Conservation (phyloP, 495 filamentous ascomycete genomes). For the Penicillium roqueforti region DNA sequence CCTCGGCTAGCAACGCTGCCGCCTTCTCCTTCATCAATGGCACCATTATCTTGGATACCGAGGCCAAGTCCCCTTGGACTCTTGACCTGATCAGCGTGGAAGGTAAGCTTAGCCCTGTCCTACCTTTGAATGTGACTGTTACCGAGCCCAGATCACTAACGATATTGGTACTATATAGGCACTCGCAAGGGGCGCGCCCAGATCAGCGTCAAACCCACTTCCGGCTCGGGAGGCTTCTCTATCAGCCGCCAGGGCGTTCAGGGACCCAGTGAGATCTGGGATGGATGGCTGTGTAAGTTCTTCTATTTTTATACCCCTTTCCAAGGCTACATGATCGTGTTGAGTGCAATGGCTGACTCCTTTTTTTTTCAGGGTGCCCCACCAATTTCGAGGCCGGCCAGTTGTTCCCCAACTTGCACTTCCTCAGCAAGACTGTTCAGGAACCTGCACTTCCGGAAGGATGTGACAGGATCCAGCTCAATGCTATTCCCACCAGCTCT, state of each 20-base stretch:
- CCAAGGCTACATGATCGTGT: not conserved
- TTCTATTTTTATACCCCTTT: not conserved
- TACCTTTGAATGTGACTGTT: not conserved
- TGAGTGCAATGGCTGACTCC: conserved; percentile 5
- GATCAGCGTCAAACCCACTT: conserved; percentile 7
- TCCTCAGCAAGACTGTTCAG: not conserved
- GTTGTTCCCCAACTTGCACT: conserved; percentile 7
- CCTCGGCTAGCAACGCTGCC: conserved; percentile 6
- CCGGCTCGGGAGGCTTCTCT: conserved; percentile 5
- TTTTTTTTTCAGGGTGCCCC: conserved; percentile 6
- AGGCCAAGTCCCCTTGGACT: conserved; percentile 13
- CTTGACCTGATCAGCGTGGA: conserved; percentile 19
- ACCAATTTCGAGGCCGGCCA: conserved; percentile 2
- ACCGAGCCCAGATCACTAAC: not conserved
- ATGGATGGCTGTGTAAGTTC: conserved; percentile 10
- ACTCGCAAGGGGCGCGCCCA: conserved; percentile 3
- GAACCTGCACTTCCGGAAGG: conserved; percentile 1
- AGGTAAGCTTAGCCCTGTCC: not conserved
- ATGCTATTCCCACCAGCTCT: conserved; percentile 2
- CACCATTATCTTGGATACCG: conserved; percentile 10
- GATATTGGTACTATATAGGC: not conserved
- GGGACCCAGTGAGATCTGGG: not conserved
- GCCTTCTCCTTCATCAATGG: conserved; percentile 18
- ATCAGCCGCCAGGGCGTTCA: not conserved
- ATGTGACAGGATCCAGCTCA: conserved; percentile 9